These are phyloP conservation scores for Aspergillus ellipticus DNA, from an alignment of 495 filamentous ascomycete species.

Conservation along the genomic window DNA sequence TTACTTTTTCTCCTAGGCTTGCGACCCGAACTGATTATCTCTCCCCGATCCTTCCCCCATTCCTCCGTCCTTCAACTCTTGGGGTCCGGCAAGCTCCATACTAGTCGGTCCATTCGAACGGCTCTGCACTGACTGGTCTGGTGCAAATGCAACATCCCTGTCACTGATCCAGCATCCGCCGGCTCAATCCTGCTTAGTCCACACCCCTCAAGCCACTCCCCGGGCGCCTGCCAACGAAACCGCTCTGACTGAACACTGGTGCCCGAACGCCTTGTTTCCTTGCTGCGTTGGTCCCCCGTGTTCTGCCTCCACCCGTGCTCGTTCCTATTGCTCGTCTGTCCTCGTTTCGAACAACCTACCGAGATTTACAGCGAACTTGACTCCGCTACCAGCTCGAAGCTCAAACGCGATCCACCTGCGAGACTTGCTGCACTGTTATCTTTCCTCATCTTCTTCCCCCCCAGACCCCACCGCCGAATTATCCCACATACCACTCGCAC, in stretches of 20 bases:
- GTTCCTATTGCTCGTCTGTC: background rate
- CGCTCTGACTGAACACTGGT: conserved; percentile 33
- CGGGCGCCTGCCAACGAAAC: conserved; percentile 30
- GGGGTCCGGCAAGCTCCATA: conserved; percentile 16
- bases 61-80: conserved; percentile 4
- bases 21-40: conserved; percentile 7
- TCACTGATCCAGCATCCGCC: conserved; percentile 33
- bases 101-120: conserved; percentile 14
- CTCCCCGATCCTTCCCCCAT: conserved; percentile 3
- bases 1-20: conserved; percentile 9
- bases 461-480: background rate
- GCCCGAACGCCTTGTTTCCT: conserved; percentile 43
- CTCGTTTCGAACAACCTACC: background rate
- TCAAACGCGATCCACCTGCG: background rate
- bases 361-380: background rate
- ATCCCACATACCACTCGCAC: background rate
- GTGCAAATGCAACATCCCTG: conserved; percentile 39
- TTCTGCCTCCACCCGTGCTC: conserved; percentile 3
- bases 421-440: background rate
- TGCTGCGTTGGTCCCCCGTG: conserved; percentile 27
- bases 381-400: background rate
- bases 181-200: conserved; percentile 27
- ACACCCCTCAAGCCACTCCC: conserved; percentile 25
- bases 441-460: background rate
- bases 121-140: conserved; percentile 25